Evolutionary conservation across 192 early-diverging fungal species (phyloP).

Genomic region (Backusella australiensis): DNA sequence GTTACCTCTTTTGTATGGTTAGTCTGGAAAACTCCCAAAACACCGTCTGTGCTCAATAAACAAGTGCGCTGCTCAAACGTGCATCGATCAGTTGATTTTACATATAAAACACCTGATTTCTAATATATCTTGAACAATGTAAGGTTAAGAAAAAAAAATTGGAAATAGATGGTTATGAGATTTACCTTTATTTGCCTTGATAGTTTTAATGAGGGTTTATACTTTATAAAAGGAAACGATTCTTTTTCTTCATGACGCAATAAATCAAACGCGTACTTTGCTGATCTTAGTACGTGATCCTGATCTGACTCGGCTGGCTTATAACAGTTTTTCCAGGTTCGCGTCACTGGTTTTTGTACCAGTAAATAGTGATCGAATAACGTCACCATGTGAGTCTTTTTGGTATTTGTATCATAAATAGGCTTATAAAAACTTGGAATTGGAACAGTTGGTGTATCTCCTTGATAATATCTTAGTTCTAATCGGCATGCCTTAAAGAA

Average conservation of each 20-base stretch:
- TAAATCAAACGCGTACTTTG: not conserved
- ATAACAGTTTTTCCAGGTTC: not conserved
- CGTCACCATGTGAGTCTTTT: not conserved
- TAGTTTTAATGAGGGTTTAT: not conserved
- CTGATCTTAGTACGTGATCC: not conserved
- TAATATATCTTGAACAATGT: not conserved
- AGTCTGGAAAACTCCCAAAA: not conserved
- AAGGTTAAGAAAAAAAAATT: not conserved
- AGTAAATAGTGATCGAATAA: not conserved
- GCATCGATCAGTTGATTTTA: not conserved
- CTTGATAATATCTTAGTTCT: not conserved
- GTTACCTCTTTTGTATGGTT: not conserved
- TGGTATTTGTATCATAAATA: not conserved
- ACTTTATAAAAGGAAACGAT: not conserved
- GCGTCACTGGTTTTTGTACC: not conserved
- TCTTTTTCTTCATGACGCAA: not conserved
- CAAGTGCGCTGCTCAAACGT: not conserved
- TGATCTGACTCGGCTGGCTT: not conserved
- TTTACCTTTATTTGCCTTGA: not conserved
- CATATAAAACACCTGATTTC: not conserved
- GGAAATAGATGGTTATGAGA: not conserved
- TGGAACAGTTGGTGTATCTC: not conserved
- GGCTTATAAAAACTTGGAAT: not conserved
- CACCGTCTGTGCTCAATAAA: slow-evolving; percentile 6
- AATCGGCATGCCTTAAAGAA: not conserved